These are phyloP conservation scores for Penicillium egyptiacum DNA, from an alignment of 495 filamentous ascomycete genomes.

Conservation along the genomic window DNA sequence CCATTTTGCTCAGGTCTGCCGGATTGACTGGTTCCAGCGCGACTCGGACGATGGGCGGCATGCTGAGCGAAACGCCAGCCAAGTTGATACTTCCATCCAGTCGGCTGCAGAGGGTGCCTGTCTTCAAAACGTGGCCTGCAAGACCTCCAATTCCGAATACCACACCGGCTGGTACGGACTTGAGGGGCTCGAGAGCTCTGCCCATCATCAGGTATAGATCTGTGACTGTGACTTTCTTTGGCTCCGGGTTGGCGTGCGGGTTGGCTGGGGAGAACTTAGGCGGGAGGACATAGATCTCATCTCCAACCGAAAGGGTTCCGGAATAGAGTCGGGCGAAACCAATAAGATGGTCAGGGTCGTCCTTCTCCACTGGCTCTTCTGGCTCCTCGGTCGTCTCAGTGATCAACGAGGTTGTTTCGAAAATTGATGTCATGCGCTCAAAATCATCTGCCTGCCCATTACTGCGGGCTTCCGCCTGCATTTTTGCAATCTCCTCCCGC, in stretches of 20 bases:
- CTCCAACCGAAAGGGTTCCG: slow-evolving; percentile 83
- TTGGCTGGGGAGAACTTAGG: slow-evolving; percentile 87
- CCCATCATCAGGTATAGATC: slow-evolving; percentile 97
- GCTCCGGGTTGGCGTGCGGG: slow-evolving; percentile 73
- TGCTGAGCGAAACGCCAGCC: slow-evolving; percentile 75
- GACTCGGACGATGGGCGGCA: slow-evolving; percentile 89
- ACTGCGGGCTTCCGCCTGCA: slow-evolving; percentile 57
- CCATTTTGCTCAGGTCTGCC: slow-evolving; percentile 88
- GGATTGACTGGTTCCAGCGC: slow-evolving; percentile 89
- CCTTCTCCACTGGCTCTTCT: slow-evolving; percentile 48
- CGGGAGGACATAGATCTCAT: slow-evolving; percentile 83
- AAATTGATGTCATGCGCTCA: slow-evolving; percentile 49
- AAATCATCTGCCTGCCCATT: slow-evolving; percentile 43
- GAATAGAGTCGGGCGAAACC: slow-evolving; percentile 95
- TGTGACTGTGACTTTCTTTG: slow-evolving; percentile 79
- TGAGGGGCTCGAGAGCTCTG: slow-evolving; percentile 76
- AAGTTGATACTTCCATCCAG: slow-evolving; percentile 88
- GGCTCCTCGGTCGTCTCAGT: slow-evolving; percentile 33
- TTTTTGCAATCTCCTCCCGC: slow-evolving; percentile 77
- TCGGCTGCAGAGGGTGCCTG: slow-evolving; percentile 88
- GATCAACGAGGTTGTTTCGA: slow-evolving; percentile 55
- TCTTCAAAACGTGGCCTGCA: slow-evolving; percentile 88
- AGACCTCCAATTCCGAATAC: slow-evolving; percentile 96
- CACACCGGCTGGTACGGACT: slow-evolving; percentile 85
- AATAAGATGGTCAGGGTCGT: slow-evolving; percentile 82